Percentiles rank a stretch among this genome's conserved stretches.
Evolutionary conservation across 768 basidiomycete species (phyloP).

Genomic region (Calocybe gangraenosa): DNA sequence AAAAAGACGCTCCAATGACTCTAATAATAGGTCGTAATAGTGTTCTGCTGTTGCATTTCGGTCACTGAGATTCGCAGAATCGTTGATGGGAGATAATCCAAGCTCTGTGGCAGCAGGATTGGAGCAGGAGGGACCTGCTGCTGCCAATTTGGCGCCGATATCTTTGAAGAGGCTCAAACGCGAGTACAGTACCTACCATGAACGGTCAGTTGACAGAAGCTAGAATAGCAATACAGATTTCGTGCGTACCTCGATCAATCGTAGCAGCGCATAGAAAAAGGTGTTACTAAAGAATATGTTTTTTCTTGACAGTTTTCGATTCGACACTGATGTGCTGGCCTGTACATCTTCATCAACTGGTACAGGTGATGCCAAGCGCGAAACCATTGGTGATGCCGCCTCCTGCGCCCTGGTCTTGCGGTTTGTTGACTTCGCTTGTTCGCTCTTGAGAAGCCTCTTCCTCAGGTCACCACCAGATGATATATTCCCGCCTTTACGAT

Average conservation of each 20-base stretch:
- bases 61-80: conserved; percentile 27
- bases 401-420: conserved; percentile 55
- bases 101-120: conserved; percentile 22
- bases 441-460: conserved; percentile 78
- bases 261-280: conserved; percentile 78
- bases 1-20: conserved; percentile 85
- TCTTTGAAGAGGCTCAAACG: conserved; percentile 78
- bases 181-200: conserved; percentile 68
- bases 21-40: conserved; percentile 80
- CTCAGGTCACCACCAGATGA: conserved; percentile 58
- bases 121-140: conserved; percentile 18
- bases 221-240: neutral
- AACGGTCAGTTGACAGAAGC: conserved; percentile 4
- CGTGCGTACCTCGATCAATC: conserved; percentile 75
- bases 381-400: conserved; percentile 44
- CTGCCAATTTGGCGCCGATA: conserved; percentile 48
- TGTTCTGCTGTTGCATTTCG: conserved; percentile 48
- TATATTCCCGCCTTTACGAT: conserved; percentile 22
- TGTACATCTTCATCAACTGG: conserved; percentile 39
- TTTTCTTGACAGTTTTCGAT: conserved; percentile 29
- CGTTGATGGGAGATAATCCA: conserved; percentile 24
- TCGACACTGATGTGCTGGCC: conserved; percentile 26
- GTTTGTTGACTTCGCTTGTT: conserved; percentile 69
- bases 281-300: conserved; percentile 87
- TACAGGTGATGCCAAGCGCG: conserved; percentile 61